Evolutionary conservation across 1,139 yeast genomes (phyloP).

Genomic region (Waltiozyma sp.): DNA sequence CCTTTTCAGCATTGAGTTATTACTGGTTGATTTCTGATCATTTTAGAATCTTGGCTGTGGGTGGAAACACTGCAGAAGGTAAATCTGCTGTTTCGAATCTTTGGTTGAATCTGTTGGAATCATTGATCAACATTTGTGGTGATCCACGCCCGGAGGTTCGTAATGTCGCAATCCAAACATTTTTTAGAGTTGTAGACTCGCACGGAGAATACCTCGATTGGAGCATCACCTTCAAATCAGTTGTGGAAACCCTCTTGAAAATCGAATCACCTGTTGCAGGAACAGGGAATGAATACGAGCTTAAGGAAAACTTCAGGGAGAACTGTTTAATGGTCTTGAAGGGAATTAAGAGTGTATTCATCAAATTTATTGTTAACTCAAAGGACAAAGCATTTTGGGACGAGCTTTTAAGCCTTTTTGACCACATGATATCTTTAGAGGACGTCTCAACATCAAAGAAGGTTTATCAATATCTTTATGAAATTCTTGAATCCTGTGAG

Average conservation of each 20-base stretch:
- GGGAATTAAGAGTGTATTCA: constrained; percentile 24
- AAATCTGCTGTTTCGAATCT: too few relatives aligned
- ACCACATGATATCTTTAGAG: constrained; percentile 27
- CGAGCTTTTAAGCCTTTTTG: constrained; percentile 38
- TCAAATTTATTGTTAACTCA: constrained; percentile 18
- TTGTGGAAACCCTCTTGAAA: constrained; percentile 31
- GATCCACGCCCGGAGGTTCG: too few relatives aligned
- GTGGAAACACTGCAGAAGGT: too few relatives aligned
- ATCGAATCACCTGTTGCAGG: constrained; percentile 19
- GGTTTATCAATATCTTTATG: constrained; percentile 41
- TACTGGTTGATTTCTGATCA: too few relatives aligned
- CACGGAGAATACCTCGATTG: too few relatives aligned
- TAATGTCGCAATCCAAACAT: too few relatives aligned
- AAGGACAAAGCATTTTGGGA: constrained; percentile 38
- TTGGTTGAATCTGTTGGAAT: too few relatives aligned
- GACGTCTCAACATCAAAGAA: constrained; percentile 39
- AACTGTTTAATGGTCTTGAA: constrained; percentile 17
- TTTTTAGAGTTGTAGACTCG: too few relatives aligned
- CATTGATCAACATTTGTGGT: too few relatives aligned
- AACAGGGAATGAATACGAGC: constrained; percentile 9
- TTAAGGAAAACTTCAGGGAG: constrained; percentile 9
- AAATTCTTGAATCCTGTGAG: constrained; percentile 31
- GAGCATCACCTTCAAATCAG: constrained; percentile 43
- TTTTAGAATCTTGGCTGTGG: too few relatives aligned
- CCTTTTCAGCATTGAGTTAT: too few relatives aligned